phyloP scores from a whole-genome alignment of 106 monocot genomes.

The Platanthera zijinensis region DNA sequence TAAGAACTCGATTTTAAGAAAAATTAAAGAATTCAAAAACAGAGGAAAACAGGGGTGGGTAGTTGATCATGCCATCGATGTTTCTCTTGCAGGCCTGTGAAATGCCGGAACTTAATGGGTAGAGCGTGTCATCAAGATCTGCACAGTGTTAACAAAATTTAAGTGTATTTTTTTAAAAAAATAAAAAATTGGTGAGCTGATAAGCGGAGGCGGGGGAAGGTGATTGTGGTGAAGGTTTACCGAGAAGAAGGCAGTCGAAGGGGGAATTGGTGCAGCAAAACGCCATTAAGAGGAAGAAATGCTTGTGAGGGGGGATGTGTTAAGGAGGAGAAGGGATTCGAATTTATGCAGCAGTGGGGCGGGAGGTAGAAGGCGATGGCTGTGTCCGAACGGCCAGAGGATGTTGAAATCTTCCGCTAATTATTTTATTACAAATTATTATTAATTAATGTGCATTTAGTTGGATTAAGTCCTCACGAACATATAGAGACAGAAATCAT shows the following conservation, averaged over 20 bases:
- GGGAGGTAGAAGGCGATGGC: no score
- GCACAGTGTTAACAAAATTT: neutral
- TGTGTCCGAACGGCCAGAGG: no score
- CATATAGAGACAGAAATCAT: no score
- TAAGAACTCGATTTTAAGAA: neutral
- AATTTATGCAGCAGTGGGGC: neutral
- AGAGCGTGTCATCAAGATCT: slow-evolving; percentile 92
- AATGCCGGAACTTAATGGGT: slow-evolving; percentile 51
- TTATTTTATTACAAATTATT: no score
- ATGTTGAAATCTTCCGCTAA: no score
- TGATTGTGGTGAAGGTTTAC: slow-evolving; percentile 19
- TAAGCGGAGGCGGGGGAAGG: neutral
- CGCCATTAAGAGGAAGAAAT: slow-evolving; percentile 4
- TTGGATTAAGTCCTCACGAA: no score
- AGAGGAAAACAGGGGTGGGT: neutral
- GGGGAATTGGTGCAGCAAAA: slow-evolving; percentile 16
- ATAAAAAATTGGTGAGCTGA: no score
- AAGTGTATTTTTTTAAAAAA: no score
- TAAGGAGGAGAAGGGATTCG: neutral
- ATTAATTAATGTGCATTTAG: no score
- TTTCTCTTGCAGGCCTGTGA: slow-evolving; percentile 40
- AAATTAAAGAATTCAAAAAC: neutral
- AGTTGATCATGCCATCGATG: slow-evolving; percentile 57
- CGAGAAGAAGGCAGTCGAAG: slow-evolving; percentile 80
- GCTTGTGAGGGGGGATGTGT: neutral